These are phyloP conservation scores for Hypoxylon crocopeplum DNA, from an alignment of 495 filamentous ascomycete genomes.

Conservation along the genomic window DNA sequence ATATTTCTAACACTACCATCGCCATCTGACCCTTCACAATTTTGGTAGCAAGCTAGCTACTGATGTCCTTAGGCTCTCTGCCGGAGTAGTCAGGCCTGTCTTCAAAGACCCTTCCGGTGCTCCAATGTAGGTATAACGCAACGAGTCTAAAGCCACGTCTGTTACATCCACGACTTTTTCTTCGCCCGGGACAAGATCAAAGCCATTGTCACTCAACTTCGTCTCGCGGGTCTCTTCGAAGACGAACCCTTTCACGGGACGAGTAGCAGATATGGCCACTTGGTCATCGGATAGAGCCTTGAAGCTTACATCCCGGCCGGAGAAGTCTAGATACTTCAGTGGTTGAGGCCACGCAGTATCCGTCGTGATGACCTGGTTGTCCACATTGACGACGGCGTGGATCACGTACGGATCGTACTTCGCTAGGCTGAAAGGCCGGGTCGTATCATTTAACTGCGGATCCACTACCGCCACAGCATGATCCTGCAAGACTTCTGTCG, in stretches of 20 bases:
- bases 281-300: conserved; percentile 16
- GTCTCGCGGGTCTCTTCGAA: conserved; percentile 50
- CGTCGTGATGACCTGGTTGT: conserved; percentile 59
- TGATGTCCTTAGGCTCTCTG: not conserved
- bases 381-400: conserved; percentile 52
- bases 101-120: conserved; percentile 31
- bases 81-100: not conserved
- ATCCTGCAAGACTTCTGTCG: conserved; percentile 64
- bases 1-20: too few species aligned
- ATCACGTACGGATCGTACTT: conserved; percentile 55
- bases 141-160: conserved; percentile 17
- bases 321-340: conserved; percentile 77
- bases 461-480: conserved; percentile 20
- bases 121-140: conserved; percentile 41
- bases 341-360: conserved; percentile 83
- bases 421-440: conserved; percentile 45
- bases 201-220: conserved; percentile 55
- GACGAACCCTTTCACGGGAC: conserved; percentile 57
- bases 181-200: conserved; percentile 55
- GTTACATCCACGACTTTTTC: conserved; percentile 38
- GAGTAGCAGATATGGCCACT: conserved; percentile 43
- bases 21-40: not conserved
- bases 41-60: not conserved
- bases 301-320: conserved; percentile 42
- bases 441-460: conserved; percentile 5